Evolutionary conservation across 139 green algal species (phyloP).

Genomic region (Asterochloris sp.): DNA sequence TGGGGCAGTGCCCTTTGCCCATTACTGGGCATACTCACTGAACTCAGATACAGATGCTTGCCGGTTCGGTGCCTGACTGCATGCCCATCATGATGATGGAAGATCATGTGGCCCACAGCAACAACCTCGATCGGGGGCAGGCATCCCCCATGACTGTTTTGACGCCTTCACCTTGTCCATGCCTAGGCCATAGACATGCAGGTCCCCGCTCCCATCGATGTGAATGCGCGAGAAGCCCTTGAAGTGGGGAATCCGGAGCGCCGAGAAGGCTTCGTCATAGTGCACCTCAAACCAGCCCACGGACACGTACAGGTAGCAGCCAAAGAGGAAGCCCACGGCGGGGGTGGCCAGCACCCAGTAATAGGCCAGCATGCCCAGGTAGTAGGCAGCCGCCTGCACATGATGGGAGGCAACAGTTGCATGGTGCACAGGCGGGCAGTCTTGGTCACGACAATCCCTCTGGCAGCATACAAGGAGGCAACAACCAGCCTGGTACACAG

Average conservation of each 20-base stretch:
- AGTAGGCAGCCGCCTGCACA: slow-evolving; percentile 66
- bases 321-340: slow-evolving; percentile 76
- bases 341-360: slow-evolving; percentile 90
- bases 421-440: not conserved
- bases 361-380: slow-evolving; percentile 79
- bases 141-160: not conserved
- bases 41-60: too few species aligned
- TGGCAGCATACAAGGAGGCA: not conserved
- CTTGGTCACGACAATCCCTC: not conserved
- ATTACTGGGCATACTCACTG: too few species aligned
- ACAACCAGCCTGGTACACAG: not conserved
- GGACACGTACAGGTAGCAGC: slow-evolving; percentile 78
- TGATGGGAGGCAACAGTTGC: not conserved
- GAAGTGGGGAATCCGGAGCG: slow-evolving; percentile 65
- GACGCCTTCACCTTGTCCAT: slow-evolving; percentile 36
- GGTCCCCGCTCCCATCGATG: slow-evolving; percentile 56
- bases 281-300: slow-evolving; percentile 76
- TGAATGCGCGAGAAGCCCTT: slow-evolving; percentile 82
- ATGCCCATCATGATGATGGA: not conserved
- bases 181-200: slow-evolving; percentile 62
- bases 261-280: slow-evolving; percentile 84
- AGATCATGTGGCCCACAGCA: not conserved
- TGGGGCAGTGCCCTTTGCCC: too few species aligned
- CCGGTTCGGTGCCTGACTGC: too few species aligned
- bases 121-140: not conserved